These are phyloP conservation scores for Colletotrichum sp. DNA, from an alignment of 2,329 filamentous ascomycete genomes.

Conservation along the genomic window DNA sequence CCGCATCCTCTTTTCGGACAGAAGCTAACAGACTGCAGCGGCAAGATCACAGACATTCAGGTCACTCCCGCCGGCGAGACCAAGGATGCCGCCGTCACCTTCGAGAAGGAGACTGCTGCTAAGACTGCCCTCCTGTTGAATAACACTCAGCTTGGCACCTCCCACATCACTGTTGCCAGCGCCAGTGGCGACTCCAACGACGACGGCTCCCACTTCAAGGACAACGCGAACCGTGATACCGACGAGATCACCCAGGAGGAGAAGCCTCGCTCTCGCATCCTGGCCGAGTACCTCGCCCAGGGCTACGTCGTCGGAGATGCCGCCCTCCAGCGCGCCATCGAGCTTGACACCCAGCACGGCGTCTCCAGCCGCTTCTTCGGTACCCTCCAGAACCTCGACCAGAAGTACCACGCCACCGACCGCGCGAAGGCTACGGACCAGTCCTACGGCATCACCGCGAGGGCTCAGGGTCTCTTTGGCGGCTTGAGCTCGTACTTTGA, in stretches of 20 bases:
- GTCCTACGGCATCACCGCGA: constrained; percentile 80
- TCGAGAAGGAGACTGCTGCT: constrained; percentile 95
- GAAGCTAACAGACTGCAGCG: constrained; percentile 54
- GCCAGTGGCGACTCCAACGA: constrained; percentile 68
- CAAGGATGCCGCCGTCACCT: constrained; percentile 90
- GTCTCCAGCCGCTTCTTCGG: constrained; percentile 80
- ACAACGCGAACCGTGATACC: constrained; percentile 61
- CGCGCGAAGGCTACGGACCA: constrained; percentile 84
- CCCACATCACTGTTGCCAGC: constrained; percentile 78
- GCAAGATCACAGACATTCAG: constrained; percentile 87
- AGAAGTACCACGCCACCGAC: constrained; percentile 86
- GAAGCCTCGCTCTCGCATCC: constrained; percentile 91
- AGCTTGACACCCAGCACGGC: constrained; percentile 88
- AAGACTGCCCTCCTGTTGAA: constrained; percentile 97
- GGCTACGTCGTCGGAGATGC: constrained; percentile 82
- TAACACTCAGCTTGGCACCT: constrained; percentile 90
- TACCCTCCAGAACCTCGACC: constrained; percentile 78
- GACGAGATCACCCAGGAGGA: constrained; percentile 91
- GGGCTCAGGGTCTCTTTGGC: constrained; percentile 67
- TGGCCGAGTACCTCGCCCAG: constrained; percentile 96
- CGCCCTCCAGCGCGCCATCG: constrained; percentile 82
- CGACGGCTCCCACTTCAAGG: constrained; percentile 60
- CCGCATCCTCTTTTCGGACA: not conserved
- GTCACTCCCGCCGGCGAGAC: constrained; percentile 71
- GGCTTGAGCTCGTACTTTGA: constrained; percentile 91